A percentile compares a stretch with the other conserved stretches of the same genome.
phyloP scores from a whole-genome alignment of 495 filamentous ascomycete genomes.

The Neurospora sp. region DNA sequence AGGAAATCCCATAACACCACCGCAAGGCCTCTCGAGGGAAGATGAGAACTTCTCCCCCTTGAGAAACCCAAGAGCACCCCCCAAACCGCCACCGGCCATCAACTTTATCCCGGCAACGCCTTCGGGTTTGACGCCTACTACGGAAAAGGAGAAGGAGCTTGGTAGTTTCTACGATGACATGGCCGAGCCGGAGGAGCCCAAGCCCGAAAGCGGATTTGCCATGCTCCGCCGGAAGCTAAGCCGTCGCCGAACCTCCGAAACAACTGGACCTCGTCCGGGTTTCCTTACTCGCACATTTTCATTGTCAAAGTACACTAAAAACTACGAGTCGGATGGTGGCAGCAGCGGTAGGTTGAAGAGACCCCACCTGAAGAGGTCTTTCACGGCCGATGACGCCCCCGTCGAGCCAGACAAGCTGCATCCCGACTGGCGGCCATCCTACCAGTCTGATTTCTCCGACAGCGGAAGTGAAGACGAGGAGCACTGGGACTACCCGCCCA shows the following conservation, averaged over 20 bases:
- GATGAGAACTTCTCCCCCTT: slow-evolving; percentile 54
- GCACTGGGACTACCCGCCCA: slow-evolving; percentile 25
- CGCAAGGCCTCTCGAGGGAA: slow-evolving; percentile 37
- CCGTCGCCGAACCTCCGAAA: slow-evolving; percentile 47
- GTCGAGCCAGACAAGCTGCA: slow-evolving; percentile 51
- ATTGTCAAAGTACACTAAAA: slow-evolving; percentile 20
- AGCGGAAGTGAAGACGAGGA: slow-evolving; percentile 37
- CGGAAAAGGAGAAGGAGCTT: slow-evolving; percentile 46
- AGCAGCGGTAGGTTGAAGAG: slow-evolving; percentile 31
- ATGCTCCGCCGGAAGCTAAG: slow-evolving; percentile 49
- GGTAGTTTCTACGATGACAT: slow-evolving; percentile 36
- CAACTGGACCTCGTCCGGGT: slow-evolving; percentile 21
- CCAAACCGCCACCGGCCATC: slow-evolving; percentile 45
- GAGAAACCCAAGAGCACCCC: slow-evolving; percentile 62
- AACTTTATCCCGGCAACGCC: slow-evolving; percentile 70
- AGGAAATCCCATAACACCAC: slow-evolving; percentile 35
- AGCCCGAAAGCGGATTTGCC: slow-evolving; percentile 36
- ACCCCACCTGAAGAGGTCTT: slow-evolving; percentile 19
- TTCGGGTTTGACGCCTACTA: slow-evolving; percentile 38
- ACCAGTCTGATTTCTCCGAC: slow-evolving; percentile 52
- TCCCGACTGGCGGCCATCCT: slow-evolving; percentile 72
- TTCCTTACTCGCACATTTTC: slow-evolving; percentile 35
- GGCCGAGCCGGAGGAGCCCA: slow-evolving; percentile 9
- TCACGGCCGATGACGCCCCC: slow-evolving; percentile 30
- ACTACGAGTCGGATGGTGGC: slow-evolving; percentile 8